A percentile compares a stretch with the other conserved stretches of the same genome.
Conservation (phyloP, 495 filamentous ascomycete species). For the Annulohypoxylon maeteangense region DNA sequence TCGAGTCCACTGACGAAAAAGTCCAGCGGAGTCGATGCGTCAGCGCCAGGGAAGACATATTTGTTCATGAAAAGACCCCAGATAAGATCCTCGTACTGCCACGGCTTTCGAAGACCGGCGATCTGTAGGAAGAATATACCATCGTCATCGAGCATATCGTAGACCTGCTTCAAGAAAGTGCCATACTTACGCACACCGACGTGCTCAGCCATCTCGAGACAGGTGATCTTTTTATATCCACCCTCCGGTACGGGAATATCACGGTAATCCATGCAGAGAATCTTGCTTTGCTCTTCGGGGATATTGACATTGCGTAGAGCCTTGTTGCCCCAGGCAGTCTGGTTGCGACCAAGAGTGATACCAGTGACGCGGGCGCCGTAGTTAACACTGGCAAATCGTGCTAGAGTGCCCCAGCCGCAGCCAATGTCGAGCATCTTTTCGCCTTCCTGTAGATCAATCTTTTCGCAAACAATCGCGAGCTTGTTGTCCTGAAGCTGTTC, state of each 20-base stretch:
- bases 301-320: constrained; percentile 76
- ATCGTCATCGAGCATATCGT: constrained; percentile 90
- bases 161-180: constrained; percentile 74
- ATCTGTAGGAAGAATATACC: constrained; percentile 86
- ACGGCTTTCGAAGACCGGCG: constrained; percentile 80
- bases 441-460: constrained; percentile 76
- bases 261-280: constrained; percentile 86
- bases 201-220: constrained; percentile 91
- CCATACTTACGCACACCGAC: constrained; percentile 81
- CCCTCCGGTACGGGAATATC: constrained; percentile 77
- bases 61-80: constrained; percentile 95
- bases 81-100: constrained; percentile 90
- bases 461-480: constrained; percentile 84
- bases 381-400: constrained; percentile 80
- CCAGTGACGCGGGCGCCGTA: constrained; percentile 83
- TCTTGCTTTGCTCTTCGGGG: constrained; percentile 74
- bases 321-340: constrained; percentile 84
- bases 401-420: constrained; percentile 88
- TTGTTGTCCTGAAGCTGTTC: constrained; percentile 94
- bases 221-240: constrained; percentile 84
- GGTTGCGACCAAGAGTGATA: constrained; percentile 83
- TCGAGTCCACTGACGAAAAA: constrained; percentile 76
- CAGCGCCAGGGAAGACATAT: constrained; percentile 89
- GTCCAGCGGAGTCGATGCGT: constrained; percentile 83
- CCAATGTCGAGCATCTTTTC: constrained; percentile 84